A percentile compares a stretch with the other conserved stretches of the same genome.
Conservation (phyloP, 2,329 filamentous ascomycete genomes). For the Clarireedia homoeocarpa region DNA sequence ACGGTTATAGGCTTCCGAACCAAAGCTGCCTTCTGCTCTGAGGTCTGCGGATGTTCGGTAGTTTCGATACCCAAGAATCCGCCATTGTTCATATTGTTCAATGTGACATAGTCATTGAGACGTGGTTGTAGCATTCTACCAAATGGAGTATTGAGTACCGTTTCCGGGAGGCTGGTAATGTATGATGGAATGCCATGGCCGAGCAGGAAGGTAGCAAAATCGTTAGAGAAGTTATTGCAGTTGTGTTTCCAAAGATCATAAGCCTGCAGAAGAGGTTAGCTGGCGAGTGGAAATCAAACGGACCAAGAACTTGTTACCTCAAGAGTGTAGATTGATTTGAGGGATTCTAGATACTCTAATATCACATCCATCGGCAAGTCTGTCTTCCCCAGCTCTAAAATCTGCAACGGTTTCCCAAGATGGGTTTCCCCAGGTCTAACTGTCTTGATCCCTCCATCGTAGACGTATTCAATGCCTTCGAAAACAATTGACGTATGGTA, state of each 20-base stretch:
- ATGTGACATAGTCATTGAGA: constrained; percentile 53
- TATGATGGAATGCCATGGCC: constrained; percentile 83
- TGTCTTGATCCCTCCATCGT: constrained; percentile 78
- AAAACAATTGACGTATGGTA: constrained; percentile 92
- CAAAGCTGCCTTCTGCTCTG: constrained; percentile 30
- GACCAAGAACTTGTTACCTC: constrained; percentile 42
- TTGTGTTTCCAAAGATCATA: constrained; percentile 91
- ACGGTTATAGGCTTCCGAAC: constrained; percentile 57
- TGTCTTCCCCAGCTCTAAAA: constrained; percentile 66
- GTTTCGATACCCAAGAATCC: constrained; percentile 25
- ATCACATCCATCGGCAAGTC: constrained; percentile 74
- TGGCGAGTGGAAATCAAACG: background rate
- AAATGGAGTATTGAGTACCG: constrained; percentile 77
- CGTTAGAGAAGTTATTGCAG: constrained; percentile 96
- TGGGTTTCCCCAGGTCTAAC: constrained; percentile 78
- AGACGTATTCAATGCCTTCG: constrained; percentile 80
- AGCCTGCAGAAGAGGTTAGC: constrained; percentile 41
- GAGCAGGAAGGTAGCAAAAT: constrained; percentile 81
- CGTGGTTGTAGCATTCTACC: constrained; percentile 82
- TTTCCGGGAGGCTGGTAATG: constrained; percentile 77
- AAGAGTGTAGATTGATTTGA: constrained; percentile 74
- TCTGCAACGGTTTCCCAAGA: constrained; percentile 75
- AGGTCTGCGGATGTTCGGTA: constrained; percentile 11
- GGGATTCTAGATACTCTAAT: constrained; percentile 77
- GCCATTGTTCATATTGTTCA: constrained; percentile 49